These are phyloP conservation scores for Acidiella bohemica DNA, from an alignment of 495 filamentous ascomycete species.

Conservation along the genomic window DNA sequence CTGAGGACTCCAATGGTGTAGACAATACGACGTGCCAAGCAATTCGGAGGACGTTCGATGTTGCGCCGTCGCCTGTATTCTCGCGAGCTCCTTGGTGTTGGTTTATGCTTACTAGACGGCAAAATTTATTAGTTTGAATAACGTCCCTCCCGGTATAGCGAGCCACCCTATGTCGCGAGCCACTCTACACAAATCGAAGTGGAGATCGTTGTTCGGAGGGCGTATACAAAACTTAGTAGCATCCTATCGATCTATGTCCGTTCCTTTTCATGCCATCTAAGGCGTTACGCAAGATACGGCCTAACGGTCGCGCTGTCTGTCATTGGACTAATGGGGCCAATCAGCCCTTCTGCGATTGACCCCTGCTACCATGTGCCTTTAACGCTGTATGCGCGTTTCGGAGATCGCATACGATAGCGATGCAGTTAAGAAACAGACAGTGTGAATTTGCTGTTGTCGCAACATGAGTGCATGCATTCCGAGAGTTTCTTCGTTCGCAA, in stretches of 20 bases:
- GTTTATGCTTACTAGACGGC: no score
- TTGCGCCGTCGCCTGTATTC: no score
- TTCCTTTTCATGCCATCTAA: not conserved
- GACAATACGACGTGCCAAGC: no score
- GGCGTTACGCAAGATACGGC: not conserved
- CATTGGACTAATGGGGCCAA: not conserved
- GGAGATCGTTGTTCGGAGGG: not conserved
- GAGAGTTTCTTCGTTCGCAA: conserved; percentile 1
- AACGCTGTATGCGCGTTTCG: no score
- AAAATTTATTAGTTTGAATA: no score
- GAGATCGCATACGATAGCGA: not conserved
- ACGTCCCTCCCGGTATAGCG: conserved; percentile 1
- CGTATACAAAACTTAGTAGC: not conserved
- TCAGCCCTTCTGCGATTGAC: not conserved
- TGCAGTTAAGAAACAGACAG: not conserved
- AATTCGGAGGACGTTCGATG: no score
- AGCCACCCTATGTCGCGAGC: conserved; percentile 2
- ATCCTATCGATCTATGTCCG: not conserved
- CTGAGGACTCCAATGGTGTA: no score
- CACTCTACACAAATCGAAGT: not conserved
- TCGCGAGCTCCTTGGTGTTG: no score
- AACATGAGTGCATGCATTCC: not conserved
- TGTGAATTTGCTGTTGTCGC: not conserved
- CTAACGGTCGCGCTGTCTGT: not conserved
- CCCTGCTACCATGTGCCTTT: not conserved